Evolutionary conservation across 352 stramenopile genomes (phyloP).

Genomic region (Globisporangium carolinianum): DNA sequence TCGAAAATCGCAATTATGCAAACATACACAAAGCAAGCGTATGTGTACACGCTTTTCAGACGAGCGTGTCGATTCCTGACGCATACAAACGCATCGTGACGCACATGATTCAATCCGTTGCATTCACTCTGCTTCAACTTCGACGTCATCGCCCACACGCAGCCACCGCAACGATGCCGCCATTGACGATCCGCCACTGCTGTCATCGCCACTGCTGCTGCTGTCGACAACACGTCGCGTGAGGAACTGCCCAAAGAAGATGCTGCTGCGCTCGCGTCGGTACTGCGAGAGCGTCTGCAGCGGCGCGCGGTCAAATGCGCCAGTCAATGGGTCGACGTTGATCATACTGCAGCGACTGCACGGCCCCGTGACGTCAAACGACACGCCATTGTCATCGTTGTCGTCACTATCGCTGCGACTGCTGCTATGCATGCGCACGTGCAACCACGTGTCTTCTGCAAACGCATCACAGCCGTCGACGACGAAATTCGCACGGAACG

Average conservation of each 20-base stretch:
- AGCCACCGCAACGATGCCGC: constrained; percentile 22
- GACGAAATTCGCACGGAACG: constrained; percentile 70
- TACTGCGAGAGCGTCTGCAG: constrained; percentile 74
- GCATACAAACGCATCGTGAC: background rate
- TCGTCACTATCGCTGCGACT: background rate
- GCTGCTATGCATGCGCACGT: constrained; percentile 23
- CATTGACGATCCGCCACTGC: background rate
- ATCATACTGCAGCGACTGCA: constrained; percentile 80
- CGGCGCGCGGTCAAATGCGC: constrained; percentile 38
- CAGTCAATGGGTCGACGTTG: constrained; percentile 74
- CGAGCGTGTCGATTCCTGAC: background rate
- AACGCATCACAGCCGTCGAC: constrained; percentile 61
- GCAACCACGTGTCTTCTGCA: constrained; percentile 67
- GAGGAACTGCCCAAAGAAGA: constrained; percentile 85
- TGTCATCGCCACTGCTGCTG: background rate
- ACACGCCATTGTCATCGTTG: constrained; percentile 8
- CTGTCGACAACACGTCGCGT: constrained; percentile 5
- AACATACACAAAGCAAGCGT: background rate
- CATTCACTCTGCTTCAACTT: constrained; percentile 20
- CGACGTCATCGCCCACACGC: constrained; percentile 17
- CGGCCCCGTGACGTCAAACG: constrained; percentile 55
- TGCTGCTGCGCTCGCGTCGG: constrained; percentile 58
- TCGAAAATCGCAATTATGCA: background rate
- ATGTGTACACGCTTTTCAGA: background rate
- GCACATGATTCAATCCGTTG: background rate